Base-by-base conservation (phyloP, 2,329 filamentous ascomycete species). In the Macrophomina pseudophaseolina region DNA sequence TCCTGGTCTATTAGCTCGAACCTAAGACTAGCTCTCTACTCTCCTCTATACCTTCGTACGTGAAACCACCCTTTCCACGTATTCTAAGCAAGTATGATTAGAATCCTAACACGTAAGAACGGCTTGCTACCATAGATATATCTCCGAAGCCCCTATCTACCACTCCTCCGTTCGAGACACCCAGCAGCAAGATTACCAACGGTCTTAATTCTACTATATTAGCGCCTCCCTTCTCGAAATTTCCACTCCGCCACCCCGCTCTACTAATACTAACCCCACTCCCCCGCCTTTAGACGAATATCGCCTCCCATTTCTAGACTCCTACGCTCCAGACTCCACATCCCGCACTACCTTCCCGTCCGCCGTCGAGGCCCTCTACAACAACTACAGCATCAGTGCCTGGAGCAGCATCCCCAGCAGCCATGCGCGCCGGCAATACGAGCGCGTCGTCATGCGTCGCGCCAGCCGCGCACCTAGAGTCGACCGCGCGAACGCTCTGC, bases 1-100 rank as follows among this genome's bases (percentile, higher is more conserved):
- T 77, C 32, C 75, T 75, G 5, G 70, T 76, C 49, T 77, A 76
- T 64, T 70, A 68, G 12, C 44, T 33, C 40, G 88, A 91, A 74
- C 87, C 89, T 67, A 89, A 91, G 72, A 90, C 88, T 23, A 84
- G 86, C 6, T 91, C 89, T 9, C 85, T 91, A 68, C 87, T 82
- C 71, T 91, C 88, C 18, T 85, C 85, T 7, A 88, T 88, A 16
- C 89, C 89, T 48, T 91, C 89, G 9, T 91, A 91, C 75, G 52
- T 54, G 6, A 14, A 44, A n/a, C n/a, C n/a, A n/a, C n/a, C 9
- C n/a, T n/a, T 14, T 16, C 4, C 5, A 9, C 40, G 4, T 14
- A 16, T 44, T 14, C 14, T 44, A 11, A 9, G 14, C 14, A 44
- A 12, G n/a, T 12, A 12, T 9, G n/a, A 9, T 8, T n/a, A 16